Conservation (phyloP, 2,329 filamentous ascomycete species). For the Aureobasidium sp. region DNA sequence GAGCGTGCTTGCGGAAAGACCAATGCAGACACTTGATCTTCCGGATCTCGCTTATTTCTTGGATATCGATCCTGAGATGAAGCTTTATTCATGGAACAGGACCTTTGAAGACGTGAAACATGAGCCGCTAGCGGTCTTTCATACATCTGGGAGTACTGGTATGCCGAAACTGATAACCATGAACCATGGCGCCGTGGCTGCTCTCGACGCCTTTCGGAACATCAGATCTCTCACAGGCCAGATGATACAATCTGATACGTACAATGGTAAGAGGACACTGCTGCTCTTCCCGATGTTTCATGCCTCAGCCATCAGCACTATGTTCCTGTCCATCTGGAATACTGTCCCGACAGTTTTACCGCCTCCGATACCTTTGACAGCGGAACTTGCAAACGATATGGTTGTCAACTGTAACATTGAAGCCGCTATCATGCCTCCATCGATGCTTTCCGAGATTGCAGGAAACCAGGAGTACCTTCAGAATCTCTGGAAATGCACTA, state of each 20-base stretch:
- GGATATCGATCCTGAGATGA: not conserved
- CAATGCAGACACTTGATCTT: not conserved
- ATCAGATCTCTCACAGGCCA: conserved; percentile 22
- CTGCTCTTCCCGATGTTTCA: conserved; percentile 3
- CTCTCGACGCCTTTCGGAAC: conserved; percentile 32
- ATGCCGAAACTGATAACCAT: conserved; percentile 32
- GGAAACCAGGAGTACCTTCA: not conserved
- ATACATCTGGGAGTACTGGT: conserved; percentile 38
- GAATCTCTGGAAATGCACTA: not conserved
- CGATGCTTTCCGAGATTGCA: conserved; percentile 12
- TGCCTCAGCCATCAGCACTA: not conserved
- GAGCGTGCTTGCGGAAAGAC: not conserved
- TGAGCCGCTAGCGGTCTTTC: conserved; percentile 32
- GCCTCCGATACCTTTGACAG: not conserved
- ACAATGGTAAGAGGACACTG: not conserved
- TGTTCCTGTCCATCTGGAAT: conserved; percentile 5
- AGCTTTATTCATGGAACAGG: not conserved
- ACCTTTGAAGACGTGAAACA: conserved; percentile 9
- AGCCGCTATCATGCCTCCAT: conserved; percentile 13
- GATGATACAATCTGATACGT: not conserved
- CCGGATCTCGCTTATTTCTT: not conserved
- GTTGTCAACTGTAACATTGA: not conserved
- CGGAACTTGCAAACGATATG: conserved; percentile 2
- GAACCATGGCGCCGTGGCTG: conserved; percentile 27
- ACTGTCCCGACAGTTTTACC: not conserved